A percentile compares a stretch with the other conserved stretches of the same genome.
Conservation (phyloP, 768 basidiomycete species). For the Lactifluus volemus region DNA sequence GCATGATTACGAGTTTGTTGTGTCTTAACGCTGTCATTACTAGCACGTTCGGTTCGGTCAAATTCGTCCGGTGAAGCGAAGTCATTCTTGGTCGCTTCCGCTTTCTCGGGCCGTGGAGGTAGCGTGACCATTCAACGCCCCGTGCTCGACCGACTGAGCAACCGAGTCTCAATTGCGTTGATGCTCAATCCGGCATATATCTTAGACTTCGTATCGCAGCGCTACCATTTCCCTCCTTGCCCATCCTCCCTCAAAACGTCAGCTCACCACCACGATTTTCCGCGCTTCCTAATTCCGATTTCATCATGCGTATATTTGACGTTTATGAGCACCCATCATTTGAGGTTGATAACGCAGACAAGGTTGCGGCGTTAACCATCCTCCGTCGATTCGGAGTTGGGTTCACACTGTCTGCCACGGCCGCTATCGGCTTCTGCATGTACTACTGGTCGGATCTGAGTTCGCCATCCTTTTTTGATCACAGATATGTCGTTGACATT, state of each 20-base stretch:
- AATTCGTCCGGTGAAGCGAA: not conserved
- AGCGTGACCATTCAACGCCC: not conserved
- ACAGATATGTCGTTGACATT: not conserved
- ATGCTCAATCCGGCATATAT: not conserved
- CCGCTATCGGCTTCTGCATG: conserved; percentile 15
- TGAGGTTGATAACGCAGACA: conserved; percentile 10
- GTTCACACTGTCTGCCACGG: conserved; percentile 9
- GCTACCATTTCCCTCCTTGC: not conserved
- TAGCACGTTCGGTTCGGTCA: not conserved
- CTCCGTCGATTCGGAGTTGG: conserved; percentile 16
- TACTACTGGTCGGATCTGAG: conserved; percentile 15
- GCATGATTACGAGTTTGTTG: no score
- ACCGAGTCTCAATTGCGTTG: not conserved
- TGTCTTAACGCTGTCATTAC: no score
- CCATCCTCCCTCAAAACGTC: not conserved
- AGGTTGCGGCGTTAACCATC: not conserved
- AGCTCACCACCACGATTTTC: not conserved
- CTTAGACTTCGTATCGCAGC: not conserved
- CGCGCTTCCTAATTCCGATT: not conserved
- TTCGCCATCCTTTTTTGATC: not conserved
- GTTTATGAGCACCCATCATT: conserved; percentile 21
- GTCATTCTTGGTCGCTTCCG: not conserved
- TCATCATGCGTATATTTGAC: conserved; percentile 17
- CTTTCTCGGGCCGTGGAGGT: not conserved
- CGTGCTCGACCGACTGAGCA: not conserved